Evolutionary conservation across 208 protist genomes (phyloP), one percentile per base, ranked within the genome.

Genomic region (Leishmania martiniquensis): DNA sequence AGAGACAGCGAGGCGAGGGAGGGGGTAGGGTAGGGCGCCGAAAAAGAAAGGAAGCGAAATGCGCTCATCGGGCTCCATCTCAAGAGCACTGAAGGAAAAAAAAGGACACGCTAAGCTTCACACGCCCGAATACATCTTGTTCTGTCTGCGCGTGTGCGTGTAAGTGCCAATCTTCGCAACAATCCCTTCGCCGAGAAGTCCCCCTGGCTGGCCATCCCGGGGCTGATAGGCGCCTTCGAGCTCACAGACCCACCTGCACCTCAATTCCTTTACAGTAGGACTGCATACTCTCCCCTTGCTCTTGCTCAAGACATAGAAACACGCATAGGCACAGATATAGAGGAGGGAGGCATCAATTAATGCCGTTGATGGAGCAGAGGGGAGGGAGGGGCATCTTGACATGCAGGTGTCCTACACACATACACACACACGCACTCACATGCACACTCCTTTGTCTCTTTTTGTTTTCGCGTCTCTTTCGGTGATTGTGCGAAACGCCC

Each of bases 381-480:
- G 42, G 42, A 69, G 25, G 65, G 42, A 67, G 37, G 39, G 7
- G 65, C 42, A 49, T 47, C 42, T 51, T 51, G 1, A 49, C 63
- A 15, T 29, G 32, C 39, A 49, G 25, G 65, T 47, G 37, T 34
- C 42, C 12, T 10, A 37, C 65, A 69, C 4, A 7, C 65, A 69
- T 22, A 10, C 42, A 13, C 54, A n/a, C 72, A n/a, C n/a, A n/a
- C n/a, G n/a, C n/a, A n/a, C n/a, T n/a, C n/a, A n/a, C n/a, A n/a
- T n/a, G n/a, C 67, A 34, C 83, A 68, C 80, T 76, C 82, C 66
- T 81, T 45, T 45, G 32, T 45, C 0, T 42, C 13, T 42, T 44
- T 25, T 67, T 42, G 10, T 44, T 45, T 67, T 25, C 57, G 29
- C 63, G 45, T 71, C 69, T 72, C 17, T 79, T 80, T 70, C 68